Evolutionary conservation across 2,329 filamentous ascomycete species (phyloP).

Genomic region (Albifimbria verrucaria): DNA sequence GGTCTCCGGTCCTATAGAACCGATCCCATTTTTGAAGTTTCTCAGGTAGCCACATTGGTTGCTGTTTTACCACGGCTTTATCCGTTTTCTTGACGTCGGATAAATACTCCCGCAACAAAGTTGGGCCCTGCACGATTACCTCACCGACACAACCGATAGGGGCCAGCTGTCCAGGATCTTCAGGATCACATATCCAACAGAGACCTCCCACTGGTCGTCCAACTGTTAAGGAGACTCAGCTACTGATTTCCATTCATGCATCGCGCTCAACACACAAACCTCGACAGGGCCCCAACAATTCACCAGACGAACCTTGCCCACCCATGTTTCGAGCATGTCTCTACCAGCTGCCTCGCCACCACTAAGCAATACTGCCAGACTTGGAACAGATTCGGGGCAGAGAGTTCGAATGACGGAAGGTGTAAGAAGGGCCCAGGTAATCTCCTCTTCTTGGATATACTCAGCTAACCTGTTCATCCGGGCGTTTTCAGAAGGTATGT

Average conservation of each 20-base stretch:
- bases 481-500: constrained; percentile 8
- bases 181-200: constrained; percentile 17
- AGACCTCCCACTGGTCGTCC: constrained; percentile 1
- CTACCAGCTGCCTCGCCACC: constrained; percentile 6
- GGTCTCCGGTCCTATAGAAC: constrained; percentile 14
- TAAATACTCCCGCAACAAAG: constrained; percentile 19
- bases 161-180: constrained; percentile 12
- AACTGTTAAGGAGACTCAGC: constrained; percentile 1
- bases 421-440: constrained; percentile 7
- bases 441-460: constrained; percentile 1
- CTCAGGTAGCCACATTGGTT: constrained; percentile 10
- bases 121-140: constrained; percentile 21
- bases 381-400: constrained; percentile 5
- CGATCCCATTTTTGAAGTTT: constrained; percentile 6
- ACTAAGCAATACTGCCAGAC: constrained; percentile 6
- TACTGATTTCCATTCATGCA: background rate
- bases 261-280: background rate
- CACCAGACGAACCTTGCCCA: constrained; percentile 4
- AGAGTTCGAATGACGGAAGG: constrained; percentile 6
- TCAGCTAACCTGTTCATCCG: constrained; percentile 2
- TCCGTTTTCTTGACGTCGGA: constrained; percentile 10
- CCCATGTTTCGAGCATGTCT: constrained; percentile 13
- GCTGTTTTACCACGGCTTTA: constrained; percentile 16
- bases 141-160: constrained; percentile 21
- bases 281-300: constrained; percentile 11